phyloP scores from a whole-genome alignment of 306 rosid species.

The Dalbergia cultrata region DNA sequence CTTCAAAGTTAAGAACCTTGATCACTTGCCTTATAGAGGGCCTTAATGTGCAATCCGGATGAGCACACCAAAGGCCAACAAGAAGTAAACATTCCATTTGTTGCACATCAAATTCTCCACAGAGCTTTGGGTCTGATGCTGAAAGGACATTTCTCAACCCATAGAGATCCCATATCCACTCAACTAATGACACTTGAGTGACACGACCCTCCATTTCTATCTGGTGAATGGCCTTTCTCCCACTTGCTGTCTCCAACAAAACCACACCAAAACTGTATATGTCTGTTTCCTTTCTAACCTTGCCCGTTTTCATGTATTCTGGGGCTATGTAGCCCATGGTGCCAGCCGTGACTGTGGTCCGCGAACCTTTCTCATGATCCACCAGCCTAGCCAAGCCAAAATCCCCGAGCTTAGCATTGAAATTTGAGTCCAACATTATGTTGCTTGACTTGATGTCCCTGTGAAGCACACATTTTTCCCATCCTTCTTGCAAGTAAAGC shows the following conservation, averaged over 20 bases:
- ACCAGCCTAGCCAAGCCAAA: slow-evolving; percentile 53
- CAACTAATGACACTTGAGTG: slow-evolving; percentile 31
- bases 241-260: slow-evolving; percentile 50
- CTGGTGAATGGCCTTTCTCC: slow-evolving; percentile 36
- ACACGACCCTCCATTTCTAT: background rate
- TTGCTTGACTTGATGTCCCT: slow-evolving; percentile 57
- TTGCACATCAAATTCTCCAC: slow-evolving; percentile 33
- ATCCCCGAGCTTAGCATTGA: slow-evolving; percentile 55
- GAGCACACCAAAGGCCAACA: slow-evolving; percentile 50
- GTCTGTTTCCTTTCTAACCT: slow-evolving; percentile 45
- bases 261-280: slow-evolving; percentile 51
- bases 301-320: slow-evolving; percentile 15
- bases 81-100: slow-evolving; percentile 42
- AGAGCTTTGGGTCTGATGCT: slow-evolving; percentile 42
- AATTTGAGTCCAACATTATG: slow-evolving; percentile 53
- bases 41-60: slow-evolving; percentile 38
- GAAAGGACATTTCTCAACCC: slow-evolving; percentile 18
- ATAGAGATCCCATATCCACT: slow-evolving; percentile 52
- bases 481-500: slow-evolving; percentile 52
- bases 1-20: slow-evolving; percentile 49
- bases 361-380: slow-evolving; percentile 43
- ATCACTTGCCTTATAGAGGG: slow-evolving; percentile 48
- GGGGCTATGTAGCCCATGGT: slow-evolving; percentile 52
- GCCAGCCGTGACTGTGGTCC: slow-evolving; percentile 40
- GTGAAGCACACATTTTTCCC: slow-evolving; percentile 55